Evolutionary conservation across 169 alveolate species (phyloP).

Genomic region (Plasmodium inui): DNA sequence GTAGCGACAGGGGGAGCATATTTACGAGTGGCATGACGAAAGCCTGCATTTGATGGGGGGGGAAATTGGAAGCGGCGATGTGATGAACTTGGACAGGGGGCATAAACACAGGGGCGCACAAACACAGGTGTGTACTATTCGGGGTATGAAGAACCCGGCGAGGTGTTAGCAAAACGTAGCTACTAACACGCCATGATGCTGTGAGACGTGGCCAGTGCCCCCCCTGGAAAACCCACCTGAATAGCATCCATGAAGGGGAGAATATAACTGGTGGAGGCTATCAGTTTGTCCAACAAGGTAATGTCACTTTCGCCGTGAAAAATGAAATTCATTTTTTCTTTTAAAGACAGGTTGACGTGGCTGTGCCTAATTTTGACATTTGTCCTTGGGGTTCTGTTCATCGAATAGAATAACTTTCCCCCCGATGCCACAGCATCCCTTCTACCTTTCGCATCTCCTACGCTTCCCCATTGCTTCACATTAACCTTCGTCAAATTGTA

Average conservation of each 20-base stretch:
- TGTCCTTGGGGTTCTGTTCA: constrained; percentile 14
- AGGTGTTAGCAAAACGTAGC: neutral
- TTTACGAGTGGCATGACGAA: constrained; percentile 65
- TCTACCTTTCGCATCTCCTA: neutral
- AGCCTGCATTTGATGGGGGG: constrained; percentile 23
- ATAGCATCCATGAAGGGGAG: constrained; percentile 67
- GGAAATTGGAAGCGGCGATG: neutral
- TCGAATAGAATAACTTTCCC: constrained; percentile 3
- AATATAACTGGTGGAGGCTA: constrained; percentile 53
- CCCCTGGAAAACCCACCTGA: constrained; percentile 27
- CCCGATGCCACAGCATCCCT: neutral
- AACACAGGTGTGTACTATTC: neutral
- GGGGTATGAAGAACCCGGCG: neutral
- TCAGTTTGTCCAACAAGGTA: constrained; percentile 28
- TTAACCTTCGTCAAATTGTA: neutral
- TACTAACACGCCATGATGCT: neutral
- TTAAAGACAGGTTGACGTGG: constrained; percentile 6
- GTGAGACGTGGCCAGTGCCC: neutral
- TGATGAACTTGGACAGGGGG: neutral
- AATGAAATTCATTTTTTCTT: constrained; percentile 20
- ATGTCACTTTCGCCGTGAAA: constrained; percentile 69
- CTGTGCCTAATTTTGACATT: neutral
- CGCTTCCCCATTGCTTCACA: neutral
- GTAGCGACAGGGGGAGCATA: constrained; percentile 37
- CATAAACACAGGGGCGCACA: neutral